phyloP scores from a whole-genome alignment of 106 monocot genomes.

The Platanthera zijinensis region DNA sequence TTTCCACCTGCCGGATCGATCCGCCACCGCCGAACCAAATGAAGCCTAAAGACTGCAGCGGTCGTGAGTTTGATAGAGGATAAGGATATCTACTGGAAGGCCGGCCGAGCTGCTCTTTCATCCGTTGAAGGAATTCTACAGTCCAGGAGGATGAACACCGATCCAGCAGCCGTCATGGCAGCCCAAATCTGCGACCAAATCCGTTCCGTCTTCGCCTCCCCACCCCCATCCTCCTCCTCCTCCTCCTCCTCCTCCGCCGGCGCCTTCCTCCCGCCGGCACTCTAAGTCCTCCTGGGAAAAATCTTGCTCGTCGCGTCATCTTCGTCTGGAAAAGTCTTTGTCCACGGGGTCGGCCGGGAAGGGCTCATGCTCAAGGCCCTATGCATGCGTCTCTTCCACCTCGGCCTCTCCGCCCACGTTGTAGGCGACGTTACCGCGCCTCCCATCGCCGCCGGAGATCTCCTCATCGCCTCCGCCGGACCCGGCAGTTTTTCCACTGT shows the following conservation, averaged over 20 bases:
- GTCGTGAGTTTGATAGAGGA: no score
- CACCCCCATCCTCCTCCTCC: constrained; percentile 13
- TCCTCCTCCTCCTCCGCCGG: neutral
- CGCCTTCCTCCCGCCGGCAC: constrained; percentile 22
- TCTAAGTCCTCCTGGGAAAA: constrained; percentile 44
- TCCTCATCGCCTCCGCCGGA: constrained; percentile 86
- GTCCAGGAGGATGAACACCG: constrained; percentile 15
- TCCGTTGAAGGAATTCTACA: no score
- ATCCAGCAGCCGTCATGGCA: constrained; percentile 27
- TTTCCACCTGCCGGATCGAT: no score
- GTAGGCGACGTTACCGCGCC: constrained; percentile 92
- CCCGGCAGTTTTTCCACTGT: constrained; percentile 88
- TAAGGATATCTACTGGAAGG: no score
- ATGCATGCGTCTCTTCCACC: constrained; percentile 97
- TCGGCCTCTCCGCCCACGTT: constrained; percentile 64
- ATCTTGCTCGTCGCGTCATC: constrained; percentile 27
- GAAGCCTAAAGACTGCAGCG: no score
- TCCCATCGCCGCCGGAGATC: constrained; percentile 54
- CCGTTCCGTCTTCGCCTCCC: constrained; percentile 53
- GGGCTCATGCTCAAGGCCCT: constrained; percentile 77
- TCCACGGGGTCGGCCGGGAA: constrained; percentile 89
- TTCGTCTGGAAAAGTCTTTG: constrained; percentile 28
- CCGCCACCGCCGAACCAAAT: no score
- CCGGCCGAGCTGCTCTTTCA: neutral
- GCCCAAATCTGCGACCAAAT: constrained; percentile 72